These are phyloP conservation scores for Anisodus acutangulus DNA, from an alignment of 257 asterid genomes.

Conservation along the genomic window DNA sequence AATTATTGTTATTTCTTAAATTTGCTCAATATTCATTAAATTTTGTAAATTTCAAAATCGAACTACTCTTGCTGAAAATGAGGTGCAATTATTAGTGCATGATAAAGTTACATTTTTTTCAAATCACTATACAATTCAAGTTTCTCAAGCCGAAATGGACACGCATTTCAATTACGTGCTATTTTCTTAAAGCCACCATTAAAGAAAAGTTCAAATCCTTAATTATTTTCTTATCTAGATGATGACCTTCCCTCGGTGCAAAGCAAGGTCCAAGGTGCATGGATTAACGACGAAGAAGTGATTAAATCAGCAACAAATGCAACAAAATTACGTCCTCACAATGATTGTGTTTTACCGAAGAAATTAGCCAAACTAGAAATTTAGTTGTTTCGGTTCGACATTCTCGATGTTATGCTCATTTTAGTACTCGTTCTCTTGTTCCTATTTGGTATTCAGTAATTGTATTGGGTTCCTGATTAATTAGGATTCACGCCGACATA, in stretches of 20 bases:
- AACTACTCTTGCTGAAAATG: background rate
- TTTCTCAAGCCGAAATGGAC: slow-evolving; percentile 13
- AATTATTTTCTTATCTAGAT: background rate
- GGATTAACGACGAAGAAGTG: background rate
- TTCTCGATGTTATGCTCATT: background rate
- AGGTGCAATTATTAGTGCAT: background rate
- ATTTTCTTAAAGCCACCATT: background rate
- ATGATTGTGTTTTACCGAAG: background rate
- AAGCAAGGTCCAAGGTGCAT: background rate
- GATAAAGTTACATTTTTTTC: background rate
- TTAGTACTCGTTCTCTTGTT: no score
- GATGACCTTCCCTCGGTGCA: background rate
- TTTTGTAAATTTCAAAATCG: background rate
- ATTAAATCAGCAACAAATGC: background rate
- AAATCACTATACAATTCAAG: background rate
- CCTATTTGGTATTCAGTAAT: background rate
- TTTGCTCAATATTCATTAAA: background rate
- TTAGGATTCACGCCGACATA: no score
- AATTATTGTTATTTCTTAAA: background rate
- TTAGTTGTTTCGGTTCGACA: background rate
- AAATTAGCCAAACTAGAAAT: background rate
- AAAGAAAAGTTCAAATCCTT: background rate
- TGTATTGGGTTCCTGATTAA: no score
- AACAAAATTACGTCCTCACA: background rate
- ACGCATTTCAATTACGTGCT: slow-evolving; percentile 8